phyloP scores from a whole-genome alignment of 257 asterid species.

The Capsicum chinense region DNA sequence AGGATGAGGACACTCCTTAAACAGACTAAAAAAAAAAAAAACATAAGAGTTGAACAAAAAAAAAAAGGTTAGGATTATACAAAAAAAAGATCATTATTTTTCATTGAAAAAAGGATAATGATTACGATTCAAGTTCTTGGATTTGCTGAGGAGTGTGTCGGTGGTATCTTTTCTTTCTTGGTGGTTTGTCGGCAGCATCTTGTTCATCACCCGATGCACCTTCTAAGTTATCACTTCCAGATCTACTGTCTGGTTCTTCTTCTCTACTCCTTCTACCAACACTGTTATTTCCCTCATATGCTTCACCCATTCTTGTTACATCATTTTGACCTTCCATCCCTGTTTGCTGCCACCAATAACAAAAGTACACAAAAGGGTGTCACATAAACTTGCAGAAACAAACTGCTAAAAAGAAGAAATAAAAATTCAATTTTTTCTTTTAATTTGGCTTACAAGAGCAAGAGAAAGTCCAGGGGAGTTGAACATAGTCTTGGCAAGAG shows the following conservation, averaged over 20 bases:
- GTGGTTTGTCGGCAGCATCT: conserved; percentile 72
- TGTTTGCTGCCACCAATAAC: conserved; percentile 55
- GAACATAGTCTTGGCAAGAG: conserved; percentile 67
- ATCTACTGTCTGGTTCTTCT: conserved; percentile 94
- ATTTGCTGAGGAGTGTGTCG: conserved; percentile 99
- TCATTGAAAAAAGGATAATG: neutral
- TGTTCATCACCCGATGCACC: conserved; percentile 90
- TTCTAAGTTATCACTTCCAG: conserved; percentile 92
- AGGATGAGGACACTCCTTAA: conserved; percentile 97
- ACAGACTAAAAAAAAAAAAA: conserved; percentile 49
- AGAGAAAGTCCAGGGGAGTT: conserved; percentile 91
- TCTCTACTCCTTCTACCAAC: conserved; percentile 73
- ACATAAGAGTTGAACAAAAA: neutral
- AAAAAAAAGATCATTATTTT: neutral
- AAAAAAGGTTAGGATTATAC: neutral
- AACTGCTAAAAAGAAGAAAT: no score
- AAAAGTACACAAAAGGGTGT: neutral
- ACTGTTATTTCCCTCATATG: conserved; percentile 49
- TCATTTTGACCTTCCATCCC: conserved; percentile 82
- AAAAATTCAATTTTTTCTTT: neutral
- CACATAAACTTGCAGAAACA: neutral
- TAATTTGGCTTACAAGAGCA: conserved; percentile 61
- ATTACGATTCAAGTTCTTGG: conserved; percentile 91
- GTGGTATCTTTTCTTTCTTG: conserved; percentile 88
- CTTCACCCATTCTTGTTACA: conserved; percentile 53